Percentiles rank a stretch among this genome's conserved stretches.
These are phyloP conservation scores for Rhodomyrtus tomentosa DNA, from an alignment of 345 rosid genomes.

Conservation along the genomic window DNA sequence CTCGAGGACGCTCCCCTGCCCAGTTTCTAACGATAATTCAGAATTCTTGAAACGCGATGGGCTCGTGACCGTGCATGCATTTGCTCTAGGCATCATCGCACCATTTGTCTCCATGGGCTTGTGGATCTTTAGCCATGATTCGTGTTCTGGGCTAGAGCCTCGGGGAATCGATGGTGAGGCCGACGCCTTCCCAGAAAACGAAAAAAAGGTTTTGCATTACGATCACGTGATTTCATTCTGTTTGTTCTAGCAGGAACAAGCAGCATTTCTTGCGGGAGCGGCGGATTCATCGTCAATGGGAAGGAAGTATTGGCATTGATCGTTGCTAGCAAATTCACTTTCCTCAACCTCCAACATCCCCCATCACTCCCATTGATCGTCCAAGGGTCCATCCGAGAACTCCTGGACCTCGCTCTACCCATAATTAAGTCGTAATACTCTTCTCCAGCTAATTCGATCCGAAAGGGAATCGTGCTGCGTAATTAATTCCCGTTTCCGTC, in stretches of 20 bases:
- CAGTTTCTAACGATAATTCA: too few species aligned
- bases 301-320: background rate
- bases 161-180: background rate
- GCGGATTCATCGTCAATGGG: background rate
- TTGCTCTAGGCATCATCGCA: too few species aligned
- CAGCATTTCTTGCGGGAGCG: background rate
- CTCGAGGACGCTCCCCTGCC: too few species aligned
- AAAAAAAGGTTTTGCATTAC: background rate
- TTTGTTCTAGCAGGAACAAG: background rate
- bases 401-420: background rate
- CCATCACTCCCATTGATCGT: background rate
- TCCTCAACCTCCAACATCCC: background rate
- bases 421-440: background rate
- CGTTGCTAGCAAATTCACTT: background rate
- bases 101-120: background rate
- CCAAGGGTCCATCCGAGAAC: background rate
- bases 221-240: background rate
- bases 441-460: background rate
- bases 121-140: background rate
- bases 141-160: background rate
- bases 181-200: background rate
- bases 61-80: too few species aligned
- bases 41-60: too few species aligned
- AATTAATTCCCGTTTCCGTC: fast-evolving
- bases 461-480: background rate